Base-by-base conservation (phyloP, 345 rosid species). In the Euphorbia lathyris region DNA sequence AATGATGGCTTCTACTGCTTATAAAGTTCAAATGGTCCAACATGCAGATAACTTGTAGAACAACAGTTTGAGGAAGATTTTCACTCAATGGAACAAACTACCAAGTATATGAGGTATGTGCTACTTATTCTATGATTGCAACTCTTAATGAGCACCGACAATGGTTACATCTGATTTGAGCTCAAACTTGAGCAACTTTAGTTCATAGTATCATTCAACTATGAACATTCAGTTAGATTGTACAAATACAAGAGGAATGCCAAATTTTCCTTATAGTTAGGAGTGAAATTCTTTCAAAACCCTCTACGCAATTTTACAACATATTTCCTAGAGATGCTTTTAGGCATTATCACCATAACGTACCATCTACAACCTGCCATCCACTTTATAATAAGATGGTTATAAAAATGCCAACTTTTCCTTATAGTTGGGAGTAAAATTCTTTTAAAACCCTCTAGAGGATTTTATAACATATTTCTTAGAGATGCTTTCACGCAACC, bases 41-140 rank as follows among this genome's bases (percentile, higher is more conserved):
- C 56, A 71, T 65, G 68, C 83, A 91, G 98, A 88, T 94, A 73
- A 96, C 98, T 7, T 94, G 98, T 79, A 82, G 96, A 81, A 91
- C 98, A 23, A 95, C 98, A 61, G 88, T 91, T 96, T 85, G 88
- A 65, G 98, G 98, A 66, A 94, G 96, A 58, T 94, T 91, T 80
- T 97, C 98, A 14, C 91, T 94, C 57, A 94, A 94, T 70, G 97
- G 98, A 70, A 94, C 98, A 45, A 91, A 94, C 58, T 94, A 91
- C 78, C 98, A 94, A 84, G 97, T 94, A 22, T 91, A 91, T 25
- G 97, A 94, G 96, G 98, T 90, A 65, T 72, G 32, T 34, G 27
- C 34, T 12, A 25, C 9, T 32, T 10, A 52, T 16, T 50, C 22
- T 16, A 14, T 10, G 26, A 14, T 59, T 22, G 7, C 22, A 19